Conservation (phyloP, 441 rosid genomes). For the Omphalea diandra region DNA sequence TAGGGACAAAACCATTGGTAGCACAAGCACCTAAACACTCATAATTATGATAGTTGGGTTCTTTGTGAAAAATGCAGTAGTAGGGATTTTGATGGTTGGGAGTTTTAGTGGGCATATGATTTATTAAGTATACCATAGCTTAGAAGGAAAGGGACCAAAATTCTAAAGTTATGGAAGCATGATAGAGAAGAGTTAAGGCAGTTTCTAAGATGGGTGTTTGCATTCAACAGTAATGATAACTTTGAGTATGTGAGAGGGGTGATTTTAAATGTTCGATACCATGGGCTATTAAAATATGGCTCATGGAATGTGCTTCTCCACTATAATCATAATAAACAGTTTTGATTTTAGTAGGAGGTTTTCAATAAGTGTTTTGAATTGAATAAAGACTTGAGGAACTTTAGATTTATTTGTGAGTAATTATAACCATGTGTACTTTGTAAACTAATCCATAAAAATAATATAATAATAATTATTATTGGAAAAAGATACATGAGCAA, state of each 20-base stretch:
- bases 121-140: neutral
- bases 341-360: neutral
- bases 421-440: too few relatives aligned
- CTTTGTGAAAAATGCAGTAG: neutral
- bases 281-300: neutral
- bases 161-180: neutral
- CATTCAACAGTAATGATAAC: neutral
- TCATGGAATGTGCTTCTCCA: neutral
- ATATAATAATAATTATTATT: neutral
- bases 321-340: neutral
- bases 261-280: conserved; percentile 4
- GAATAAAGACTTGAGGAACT: neutral
- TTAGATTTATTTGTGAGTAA: conserved; percentile 7
- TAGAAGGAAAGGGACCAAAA: neutral
- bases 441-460: too few relatives aligned
- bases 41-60: neutral
- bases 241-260: conserved; percentile 11
- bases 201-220: conserved; percentile 6
- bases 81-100: neutral
- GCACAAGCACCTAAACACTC: too few relatives aligned
- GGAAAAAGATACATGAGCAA: neutral
- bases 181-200: neutral
- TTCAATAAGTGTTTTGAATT: conserved; percentile 1
- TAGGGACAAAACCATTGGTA: too few relatives aligned
- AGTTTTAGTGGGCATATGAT: neutral